Conservation (phyloP, 108 stramenopile genomes). For the Ochromonas danica region DNA sequence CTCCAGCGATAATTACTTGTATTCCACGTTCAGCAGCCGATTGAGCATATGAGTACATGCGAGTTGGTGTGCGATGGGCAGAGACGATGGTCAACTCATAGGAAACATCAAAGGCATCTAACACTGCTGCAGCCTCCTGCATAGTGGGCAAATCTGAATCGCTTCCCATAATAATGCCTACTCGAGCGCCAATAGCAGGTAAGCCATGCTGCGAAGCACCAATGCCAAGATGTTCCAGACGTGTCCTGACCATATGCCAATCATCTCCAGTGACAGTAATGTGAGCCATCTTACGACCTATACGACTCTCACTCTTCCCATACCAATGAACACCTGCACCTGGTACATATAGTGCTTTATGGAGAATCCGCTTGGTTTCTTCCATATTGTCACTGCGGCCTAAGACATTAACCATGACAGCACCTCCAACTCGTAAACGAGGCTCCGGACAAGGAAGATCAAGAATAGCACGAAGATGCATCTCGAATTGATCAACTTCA, state of each 20-base stretch:
- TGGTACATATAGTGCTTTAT: slow-evolving; percentile 48
- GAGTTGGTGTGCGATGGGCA: slow-evolving; percentile 94
- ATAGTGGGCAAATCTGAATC: slow-evolving; percentile 96
- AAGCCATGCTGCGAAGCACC: not conserved
- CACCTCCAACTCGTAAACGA: slow-evolving; percentile 50
- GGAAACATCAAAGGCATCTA: slow-evolving; percentile 78
- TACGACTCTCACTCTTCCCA: slow-evolving; percentile 77
- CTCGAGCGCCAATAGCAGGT: slow-evolving; percentile 59
- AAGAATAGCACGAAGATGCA: slow-evolving; percentile 87
- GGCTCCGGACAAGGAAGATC: slow-evolving; percentile 87
- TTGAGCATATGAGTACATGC: slow-evolving; percentile 80
- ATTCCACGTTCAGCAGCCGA: slow-evolving; percentile 79
- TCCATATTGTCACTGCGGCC: slow-evolving; percentile 45
- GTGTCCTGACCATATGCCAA: slow-evolving; percentile 61
- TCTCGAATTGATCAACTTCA: slow-evolving; percentile 91
- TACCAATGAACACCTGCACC: slow-evolving; percentile 94
- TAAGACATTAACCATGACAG: slow-evolving; percentile 62
- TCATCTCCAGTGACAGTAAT: slow-evolving; percentile 85
- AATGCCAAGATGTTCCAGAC: not conserved
- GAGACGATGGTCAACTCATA: slow-evolving; percentile 96
- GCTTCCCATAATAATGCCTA: slow-evolving; percentile 96
- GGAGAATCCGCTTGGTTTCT: slow-evolving; percentile 37
- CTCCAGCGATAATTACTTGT: slow-evolving; percentile 91
- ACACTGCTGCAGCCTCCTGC: slow-evolving; percentile 79
- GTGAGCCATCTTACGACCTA: slow-evolving; percentile 96